Evolutionary conservation across 1,139 yeast genomes (phyloP).

Genomic region (Candida buenavistaensis): DNA sequence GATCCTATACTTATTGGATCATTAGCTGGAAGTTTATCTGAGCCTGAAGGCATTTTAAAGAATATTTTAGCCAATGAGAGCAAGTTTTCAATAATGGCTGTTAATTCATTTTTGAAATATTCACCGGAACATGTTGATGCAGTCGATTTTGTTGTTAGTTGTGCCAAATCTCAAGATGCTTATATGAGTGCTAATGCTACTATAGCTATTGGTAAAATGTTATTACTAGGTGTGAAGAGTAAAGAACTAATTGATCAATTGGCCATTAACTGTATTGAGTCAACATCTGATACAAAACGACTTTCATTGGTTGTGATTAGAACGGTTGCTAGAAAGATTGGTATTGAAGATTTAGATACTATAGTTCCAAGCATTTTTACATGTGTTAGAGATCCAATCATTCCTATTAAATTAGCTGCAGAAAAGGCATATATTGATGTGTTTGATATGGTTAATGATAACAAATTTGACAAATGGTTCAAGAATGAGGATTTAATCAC

Average conservation of each 20-base stretch:
- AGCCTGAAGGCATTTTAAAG: conserved; percentile 60
- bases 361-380: conserved; percentile 76
- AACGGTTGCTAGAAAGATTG: conserved; percentile 68
- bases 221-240: conserved; percentile 42
- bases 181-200: conserved; percentile 78
- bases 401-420: conserved; percentile 92
- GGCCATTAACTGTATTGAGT: conserved; percentile 48
- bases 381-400: conserved; percentile 79
- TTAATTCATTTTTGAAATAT: conserved; percentile 79
- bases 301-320: conserved; percentile 74
- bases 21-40: conserved; percentile 68
- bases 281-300: conserved; percentile 75
- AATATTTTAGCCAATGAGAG: conserved; percentile 56
- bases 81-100: conserved; percentile 66
- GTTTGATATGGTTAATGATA: conserved; percentile 68
- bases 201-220: conserved; percentile 79
- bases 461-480: conserved; percentile 63
- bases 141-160: conserved; percentile 42
- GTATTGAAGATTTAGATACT: conserved; percentile 46
- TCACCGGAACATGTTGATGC: conserved; percentile 55
- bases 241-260: conserved; percentile 47
- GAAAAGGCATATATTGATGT: conserved; percentile 84
- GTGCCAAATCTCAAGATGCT: conserved; percentile 47
- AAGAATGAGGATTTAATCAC: conserved; percentile 30
- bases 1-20: conserved; percentile 75